Evolutionary conservation across 345 rosid species (phyloP).

Genomic region (Eutrema yunnanense): DNA sequence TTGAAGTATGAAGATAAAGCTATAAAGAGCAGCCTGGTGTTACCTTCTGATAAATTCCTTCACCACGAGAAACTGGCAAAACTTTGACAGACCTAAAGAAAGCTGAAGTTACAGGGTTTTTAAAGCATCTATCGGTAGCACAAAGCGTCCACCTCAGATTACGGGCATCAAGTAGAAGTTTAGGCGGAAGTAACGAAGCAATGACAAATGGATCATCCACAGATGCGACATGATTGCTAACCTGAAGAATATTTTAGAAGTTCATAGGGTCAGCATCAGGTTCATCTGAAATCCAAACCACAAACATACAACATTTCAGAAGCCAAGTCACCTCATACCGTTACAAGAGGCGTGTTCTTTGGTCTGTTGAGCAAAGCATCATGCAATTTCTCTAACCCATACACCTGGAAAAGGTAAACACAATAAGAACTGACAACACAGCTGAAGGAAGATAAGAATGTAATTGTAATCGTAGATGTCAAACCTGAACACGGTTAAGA

Average conservation of each 20-base stretch:
- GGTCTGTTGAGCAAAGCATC: conserved; percentile 82
- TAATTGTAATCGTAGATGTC: neutral
- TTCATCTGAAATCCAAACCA: neutral
- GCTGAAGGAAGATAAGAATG: neutral
- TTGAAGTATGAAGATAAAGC: neutral
- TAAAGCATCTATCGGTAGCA: conserved; percentile 90
- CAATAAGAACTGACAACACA: neutral
- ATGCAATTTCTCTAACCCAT: conserved; percentile 83
- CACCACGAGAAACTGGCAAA: conserved; percentile 88
- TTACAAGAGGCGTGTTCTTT: conserved; percentile 64
- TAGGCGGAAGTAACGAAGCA: conserved; percentile 84
- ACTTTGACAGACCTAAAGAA: conserved; percentile 88
- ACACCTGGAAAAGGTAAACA: conserved; percentile 47
- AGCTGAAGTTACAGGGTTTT: conserved; percentile 79
- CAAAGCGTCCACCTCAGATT: conserved; percentile 95
- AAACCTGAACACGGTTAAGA: conserved; percentile 84
- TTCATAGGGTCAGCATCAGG: neutral
- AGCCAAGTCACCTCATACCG: conserved; percentile 44
- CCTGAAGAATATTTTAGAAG: conserved; percentile 33
- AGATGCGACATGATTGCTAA: conserved; percentile 96
- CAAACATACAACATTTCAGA: neutral
- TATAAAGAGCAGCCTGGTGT: neutral
- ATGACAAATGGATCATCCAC: conserved; percentile 92
- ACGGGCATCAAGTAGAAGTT: conserved; percentile 73
- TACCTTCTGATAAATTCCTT: conserved; percentile 96